Evolutionary conservation across 192 early-diverging fungal species (phyloP).

Genomic region (Jimgerdemannia flammicorona): DNA sequence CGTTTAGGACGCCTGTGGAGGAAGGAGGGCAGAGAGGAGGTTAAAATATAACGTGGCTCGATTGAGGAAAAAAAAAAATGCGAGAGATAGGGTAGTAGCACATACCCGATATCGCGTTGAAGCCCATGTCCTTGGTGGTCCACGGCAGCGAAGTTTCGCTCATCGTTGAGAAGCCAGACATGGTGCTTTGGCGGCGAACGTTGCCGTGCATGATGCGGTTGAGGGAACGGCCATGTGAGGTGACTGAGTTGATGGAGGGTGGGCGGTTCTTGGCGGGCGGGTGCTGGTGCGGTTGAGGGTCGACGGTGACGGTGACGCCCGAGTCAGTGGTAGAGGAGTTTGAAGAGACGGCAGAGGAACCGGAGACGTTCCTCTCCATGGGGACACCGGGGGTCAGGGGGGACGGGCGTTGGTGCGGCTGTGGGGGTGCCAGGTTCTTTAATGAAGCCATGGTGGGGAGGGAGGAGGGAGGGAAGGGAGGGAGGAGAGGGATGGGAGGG

Average conservation of each 20-base stretch:
- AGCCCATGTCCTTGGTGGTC: conserved; percentile 73
- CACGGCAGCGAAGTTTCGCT: conserved; percentile 51
- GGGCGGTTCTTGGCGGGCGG: conserved; percentile 5
- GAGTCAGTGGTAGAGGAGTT: background rate
- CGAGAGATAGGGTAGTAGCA: background rate
- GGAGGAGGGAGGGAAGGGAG: background rate
- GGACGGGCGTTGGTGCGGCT: background rate
- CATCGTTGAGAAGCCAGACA: conserved; percentile 46
- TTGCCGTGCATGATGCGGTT: conserved; percentile 18
- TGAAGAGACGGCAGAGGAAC: background rate
- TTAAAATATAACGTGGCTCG: background rate
- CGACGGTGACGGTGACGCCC: background rate
- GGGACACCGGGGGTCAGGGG: no score
- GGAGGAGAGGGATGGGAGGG: no score
- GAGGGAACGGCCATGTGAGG: conserved; percentile 16
- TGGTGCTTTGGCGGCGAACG: conserved; percentile 38
- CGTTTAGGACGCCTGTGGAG: conserved; percentile 64
- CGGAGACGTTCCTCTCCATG: background rate
- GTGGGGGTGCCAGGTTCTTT: background rate
- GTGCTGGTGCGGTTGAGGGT: background rate
- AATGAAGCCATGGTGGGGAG: background rate
- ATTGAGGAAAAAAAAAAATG: background rate
- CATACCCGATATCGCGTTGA: conserved; percentile 65
- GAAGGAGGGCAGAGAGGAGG: no score
- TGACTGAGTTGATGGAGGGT: conserved; percentile 23